A percentile compares a stretch with the other conserved stretches of the same genome.
These are phyloP conservation scores for Helminthosporium solani DNA, from an alignment of 2,329 filamentous ascomycete genomes.

Conservation along the genomic window DNA sequence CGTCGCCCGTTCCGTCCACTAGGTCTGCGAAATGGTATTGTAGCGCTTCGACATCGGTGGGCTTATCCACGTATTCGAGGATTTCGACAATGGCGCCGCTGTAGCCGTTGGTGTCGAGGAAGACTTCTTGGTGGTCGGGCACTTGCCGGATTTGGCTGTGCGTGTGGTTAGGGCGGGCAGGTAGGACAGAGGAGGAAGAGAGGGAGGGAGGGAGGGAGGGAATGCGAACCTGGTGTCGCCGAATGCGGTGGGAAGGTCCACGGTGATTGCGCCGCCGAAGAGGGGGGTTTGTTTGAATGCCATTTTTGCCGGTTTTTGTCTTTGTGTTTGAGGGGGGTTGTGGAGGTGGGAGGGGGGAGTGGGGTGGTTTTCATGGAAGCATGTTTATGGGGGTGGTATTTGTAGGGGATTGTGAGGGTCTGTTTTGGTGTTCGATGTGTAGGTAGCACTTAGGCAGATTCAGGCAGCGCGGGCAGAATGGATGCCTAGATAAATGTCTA, in stretches of 20 bases:
- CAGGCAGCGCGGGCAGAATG: conserved; percentile 31
- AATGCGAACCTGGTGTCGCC: conserved; percentile 70
- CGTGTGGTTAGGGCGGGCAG: conserved; percentile 13
- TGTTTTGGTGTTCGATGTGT: conserved; percentile 19
- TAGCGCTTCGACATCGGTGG: conserved; percentile 67
- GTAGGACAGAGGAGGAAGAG: conserved; percentile 10
- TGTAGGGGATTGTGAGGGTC: conserved; percentile 10
- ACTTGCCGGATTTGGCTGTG: conserved; percentile 70
- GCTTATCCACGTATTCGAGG: conserved; percentile 72
- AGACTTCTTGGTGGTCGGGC: conserved; percentile 89
- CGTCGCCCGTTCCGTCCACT: conserved; percentile 39
- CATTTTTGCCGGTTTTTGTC: conserved; percentile 45
- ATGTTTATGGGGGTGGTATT: conserved; percentile 1
- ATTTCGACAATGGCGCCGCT: conserved; percentile 90
- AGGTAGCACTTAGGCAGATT: conserved; percentile 39
- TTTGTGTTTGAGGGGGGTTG: conserved; percentile 1
- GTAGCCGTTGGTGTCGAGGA: conserved; percentile 78
- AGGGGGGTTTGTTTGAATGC: conserved; percentile 61
- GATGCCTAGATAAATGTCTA: conserved; percentile 21
- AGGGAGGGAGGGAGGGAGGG: conserved; percentile 3
- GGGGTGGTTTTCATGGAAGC: neutral
- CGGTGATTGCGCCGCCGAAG: conserved; percentile 71
- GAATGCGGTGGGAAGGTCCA: conserved; percentile 67
- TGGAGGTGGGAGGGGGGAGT: neutral
- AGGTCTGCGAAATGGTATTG: conserved; percentile 54